Evolutionary conservation across 495 filamentous ascomycete genomes (phyloP).

Genomic region (Tuber microsphaerosporum): DNA sequence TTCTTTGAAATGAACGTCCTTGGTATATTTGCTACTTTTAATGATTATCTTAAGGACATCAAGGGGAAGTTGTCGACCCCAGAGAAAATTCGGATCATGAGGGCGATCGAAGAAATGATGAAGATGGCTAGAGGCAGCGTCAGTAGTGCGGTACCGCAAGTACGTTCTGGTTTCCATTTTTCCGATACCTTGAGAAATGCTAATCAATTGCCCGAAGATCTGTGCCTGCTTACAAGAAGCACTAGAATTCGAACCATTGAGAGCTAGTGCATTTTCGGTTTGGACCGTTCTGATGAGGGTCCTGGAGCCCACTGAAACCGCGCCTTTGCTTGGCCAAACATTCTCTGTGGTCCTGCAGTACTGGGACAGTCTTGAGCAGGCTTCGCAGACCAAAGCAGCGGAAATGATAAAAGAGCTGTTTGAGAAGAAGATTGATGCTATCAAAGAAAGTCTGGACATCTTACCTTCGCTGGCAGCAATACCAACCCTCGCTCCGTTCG

Average conservation of each 20-base stretch:
- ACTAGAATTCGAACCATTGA: slow-evolving; percentile 61
- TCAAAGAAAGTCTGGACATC: slow-evolving; percentile 59
- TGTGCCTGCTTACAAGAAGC: slow-evolving; percentile 82
- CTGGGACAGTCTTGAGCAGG: slow-evolving; percentile 61
- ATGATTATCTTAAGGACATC: slow-evolving; percentile 70
- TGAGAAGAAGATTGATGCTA: slow-evolving; percentile 51
- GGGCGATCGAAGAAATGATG: slow-evolving; percentile 83
- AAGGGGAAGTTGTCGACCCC: slow-evolving; percentile 51
- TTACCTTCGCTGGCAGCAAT: slow-evolving; percentile 76
- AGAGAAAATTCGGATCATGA: slow-evolving; percentile 68
- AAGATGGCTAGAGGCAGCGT: slow-evolving; percentile 60
- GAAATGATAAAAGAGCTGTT: slow-evolving; percentile 60
- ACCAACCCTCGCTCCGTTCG: slow-evolving; percentile 57
- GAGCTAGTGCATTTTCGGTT: slow-evolving; percentile 68
- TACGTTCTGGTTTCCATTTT: slow-evolving; percentile 41
- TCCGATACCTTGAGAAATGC: slow-evolving; percentile 13
- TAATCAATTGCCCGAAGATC: slow-evolving; percentile 50
- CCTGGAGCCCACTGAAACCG: slow-evolving; percentile 70
- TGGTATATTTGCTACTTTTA: slow-evolving; percentile 77
- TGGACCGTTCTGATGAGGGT: slow-evolving; percentile 72
- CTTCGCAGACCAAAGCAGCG: slow-evolving; percentile 53
- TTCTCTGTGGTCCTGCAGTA: slow-evolving; percentile 77
- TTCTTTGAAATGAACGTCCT: slow-evolving; percentile 82
- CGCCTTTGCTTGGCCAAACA: slow-evolving; percentile 70
- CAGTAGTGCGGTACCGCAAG: slow-evolving; percentile 76